Evolutionary conservation across 2,329 filamentous ascomycete genomes (phyloP).

Genomic region (Xylaria sp.): DNA sequence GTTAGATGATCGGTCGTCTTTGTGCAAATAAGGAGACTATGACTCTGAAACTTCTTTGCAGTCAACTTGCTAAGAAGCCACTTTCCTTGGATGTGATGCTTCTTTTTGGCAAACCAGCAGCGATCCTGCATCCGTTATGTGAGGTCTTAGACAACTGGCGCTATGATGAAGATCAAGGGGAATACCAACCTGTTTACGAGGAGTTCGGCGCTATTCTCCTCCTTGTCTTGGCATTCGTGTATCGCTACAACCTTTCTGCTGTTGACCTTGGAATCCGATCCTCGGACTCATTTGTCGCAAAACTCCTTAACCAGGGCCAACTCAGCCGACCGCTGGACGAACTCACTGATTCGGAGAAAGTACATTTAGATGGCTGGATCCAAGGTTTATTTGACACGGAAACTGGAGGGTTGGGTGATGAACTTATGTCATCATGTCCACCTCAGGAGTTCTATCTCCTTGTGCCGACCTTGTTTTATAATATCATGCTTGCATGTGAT

Average conservation of each 20-base stretch:
- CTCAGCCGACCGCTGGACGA: conserved; percentile 67
- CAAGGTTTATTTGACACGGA: conserved; percentile 80
- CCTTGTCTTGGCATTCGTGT: conserved; percentile 77
- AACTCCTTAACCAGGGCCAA: conserved; percentile 70
- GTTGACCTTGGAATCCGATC: conserved; percentile 71
- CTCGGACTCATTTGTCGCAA: conserved; percentile 73
- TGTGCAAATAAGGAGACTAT: conserved; percentile 81
- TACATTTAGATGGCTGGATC: conserved; percentile 78
- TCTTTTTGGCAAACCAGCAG: conserved; percentile 75
- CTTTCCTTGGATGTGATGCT: conserved; percentile 78
- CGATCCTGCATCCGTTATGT: conserved; percentile 78
- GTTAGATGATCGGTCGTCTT: conserved; percentile 72
- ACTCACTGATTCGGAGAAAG: conserved; percentile 71
- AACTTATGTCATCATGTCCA: conserved; percentile 82
- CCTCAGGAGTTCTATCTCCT: conserved; percentile 86
- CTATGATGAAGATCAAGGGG: conserved; percentile 84
- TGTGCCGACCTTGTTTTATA: conserved; percentile 79
- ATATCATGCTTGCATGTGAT: conserved; percentile 77
- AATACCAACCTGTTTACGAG: conserved; percentile 87
- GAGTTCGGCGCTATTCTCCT: conserved; percentile 84
- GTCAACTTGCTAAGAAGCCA: conserved; percentile 76
- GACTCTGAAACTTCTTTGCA: conserved; percentile 79
- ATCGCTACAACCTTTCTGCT: conserved; percentile 75
- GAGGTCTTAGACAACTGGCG: conserved; percentile 80
- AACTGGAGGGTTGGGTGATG: conserved; percentile 77